Percentiles rank a stretch among this genome's conserved stretches.
phyloP scores from a whole-genome alignment of 2,329 filamentous ascomycete genomes.

The Phialocephala sp. region DNA sequence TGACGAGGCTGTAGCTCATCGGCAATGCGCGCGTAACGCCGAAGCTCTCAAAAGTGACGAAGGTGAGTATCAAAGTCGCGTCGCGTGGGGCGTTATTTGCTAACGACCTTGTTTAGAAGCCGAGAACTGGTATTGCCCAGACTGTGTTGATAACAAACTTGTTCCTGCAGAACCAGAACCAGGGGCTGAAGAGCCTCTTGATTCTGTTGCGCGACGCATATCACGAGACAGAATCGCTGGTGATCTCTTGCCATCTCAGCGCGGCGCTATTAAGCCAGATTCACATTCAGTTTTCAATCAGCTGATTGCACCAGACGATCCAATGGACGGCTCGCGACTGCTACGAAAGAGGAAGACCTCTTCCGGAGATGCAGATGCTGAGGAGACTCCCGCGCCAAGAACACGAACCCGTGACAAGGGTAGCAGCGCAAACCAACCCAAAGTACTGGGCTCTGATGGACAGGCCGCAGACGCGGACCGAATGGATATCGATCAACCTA shows the following conservation, averaged over 20 bases:
- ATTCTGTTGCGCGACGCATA: conserved; percentile 53
- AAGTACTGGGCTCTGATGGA: conserved; percentile 21
- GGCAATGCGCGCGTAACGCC: conserved; percentile 82
- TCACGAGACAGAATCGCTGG: conserved; percentile 70
- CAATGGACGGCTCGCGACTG: conserved; percentile 76
- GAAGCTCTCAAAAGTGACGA: conserved; percentile 65
- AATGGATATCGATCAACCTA: conserved; percentile 25
- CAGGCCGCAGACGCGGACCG: conserved; percentile 15
- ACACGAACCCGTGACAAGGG: conserved; percentile 51
- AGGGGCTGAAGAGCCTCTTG: conserved; percentile 39
- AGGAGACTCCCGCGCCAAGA: conserved; percentile 57
- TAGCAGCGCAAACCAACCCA: conserved; percentile 29
- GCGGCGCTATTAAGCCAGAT: conserved; percentile 67
- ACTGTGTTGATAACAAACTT: conserved; percentile 53
- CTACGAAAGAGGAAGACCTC: conserved; percentile 86
- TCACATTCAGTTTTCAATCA: conserved; percentile 82
- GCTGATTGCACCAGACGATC: conserved; percentile 72
- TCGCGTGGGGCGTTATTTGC: conserved; percentile 7
- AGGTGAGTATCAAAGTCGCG: conserved; percentile 56
- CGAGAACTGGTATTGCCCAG: conserved; percentile 66
- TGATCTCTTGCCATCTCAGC: conserved; percentile 73
- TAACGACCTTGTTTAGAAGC: conserved; percentile 50
- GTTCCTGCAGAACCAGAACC: conserved; percentile 44
- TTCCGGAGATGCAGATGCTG: conserved; percentile 62
- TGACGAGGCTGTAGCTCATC: conserved; percentile 74